Evolutionary conservation across 768 basidiomycete species (phyloP).

Genomic region (Xerocomus potaroensis): DNA sequence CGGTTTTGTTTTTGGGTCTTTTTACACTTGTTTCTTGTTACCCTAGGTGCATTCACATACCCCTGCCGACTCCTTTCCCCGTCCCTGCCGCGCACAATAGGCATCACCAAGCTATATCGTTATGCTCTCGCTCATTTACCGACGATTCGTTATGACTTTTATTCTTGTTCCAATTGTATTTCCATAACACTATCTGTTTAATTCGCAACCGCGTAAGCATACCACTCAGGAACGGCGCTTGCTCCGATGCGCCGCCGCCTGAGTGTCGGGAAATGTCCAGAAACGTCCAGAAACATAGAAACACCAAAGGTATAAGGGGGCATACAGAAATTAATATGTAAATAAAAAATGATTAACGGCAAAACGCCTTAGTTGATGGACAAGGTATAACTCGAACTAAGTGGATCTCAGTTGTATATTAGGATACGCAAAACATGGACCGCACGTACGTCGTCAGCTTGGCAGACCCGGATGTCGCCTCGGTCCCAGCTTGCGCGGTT

Average conservation of each 20-base stretch:
- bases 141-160: slow-evolving; percentile 12
- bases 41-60: slow-evolving; percentile 24
- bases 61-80: slow-evolving; percentile 11
- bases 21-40: slow-evolving; percentile 17
- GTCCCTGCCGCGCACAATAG: slow-evolving; percentile 17
- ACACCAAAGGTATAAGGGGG: not conserved
- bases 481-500: slow-evolving; percentile 59
- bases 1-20: slow-evolving; percentile 11
- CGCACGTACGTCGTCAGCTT: slow-evolving; percentile 48
- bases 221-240: not conserved
- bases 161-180: slow-evolving; percentile 24
- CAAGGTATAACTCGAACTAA: slow-evolving; percentile 44
- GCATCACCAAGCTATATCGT: slow-evolving; percentile 20
- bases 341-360: not conserved
- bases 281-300: too few species aligned
- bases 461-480: slow-evolving; percentile 56
- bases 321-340: not conserved
- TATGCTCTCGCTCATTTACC: slow-evolving; percentile 26
- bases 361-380: slow-evolving; percentile 36
- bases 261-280: too few species aligned
- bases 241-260: not conserved
- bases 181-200: slow-evolving; percentile 9
- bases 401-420: not conserved
- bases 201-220: not conserved
- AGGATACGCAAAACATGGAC: not conserved